Evolutionary conservation across 78 protist species (phyloP).

Genomic region (Dictyostelium purpureum): DNA sequence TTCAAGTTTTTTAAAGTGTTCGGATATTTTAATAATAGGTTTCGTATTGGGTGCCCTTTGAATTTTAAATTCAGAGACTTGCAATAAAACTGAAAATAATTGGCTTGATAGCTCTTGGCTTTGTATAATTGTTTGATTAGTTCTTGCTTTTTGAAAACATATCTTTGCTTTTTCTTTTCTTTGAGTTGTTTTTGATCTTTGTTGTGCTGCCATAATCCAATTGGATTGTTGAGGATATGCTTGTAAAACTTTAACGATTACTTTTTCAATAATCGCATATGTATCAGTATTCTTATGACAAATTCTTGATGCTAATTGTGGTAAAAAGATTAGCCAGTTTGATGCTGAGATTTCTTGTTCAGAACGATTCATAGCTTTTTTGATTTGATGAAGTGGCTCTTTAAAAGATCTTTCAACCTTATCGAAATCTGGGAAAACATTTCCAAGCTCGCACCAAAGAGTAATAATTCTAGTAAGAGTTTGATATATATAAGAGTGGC

Average conservation of each 20-base stretch:
- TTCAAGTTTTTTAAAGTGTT: background rate
- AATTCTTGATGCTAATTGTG: slow-evolving; percentile 90
- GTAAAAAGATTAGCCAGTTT: slow-evolving; percentile 75
- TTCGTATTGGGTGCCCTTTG: background rate
- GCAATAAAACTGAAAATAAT: slow-evolving; percentile 17
- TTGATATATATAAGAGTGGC: slow-evolving; percentile 59
- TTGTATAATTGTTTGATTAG: background rate
- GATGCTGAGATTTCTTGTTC: slow-evolving; percentile 42
- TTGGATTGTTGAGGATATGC: slow-evolving; percentile 86
- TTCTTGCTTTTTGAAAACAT: background rate
- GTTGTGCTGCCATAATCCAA: slow-evolving; percentile 73
- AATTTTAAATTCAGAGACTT: background rate
- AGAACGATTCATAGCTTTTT: background rate
- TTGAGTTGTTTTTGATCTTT: background rate
- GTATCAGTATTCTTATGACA: slow-evolving; percentile 49
- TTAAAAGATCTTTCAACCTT: background rate
- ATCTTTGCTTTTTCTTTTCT: slow-evolving; percentile 16
- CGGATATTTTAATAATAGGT: background rate
- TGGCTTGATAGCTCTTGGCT: slow-evolving; percentile 1
- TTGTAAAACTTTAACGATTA: slow-evolving; percentile 40
- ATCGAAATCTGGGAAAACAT: background rate
- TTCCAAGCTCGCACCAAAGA: slow-evolving; percentile 84
- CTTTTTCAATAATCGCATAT: slow-evolving; percentile 16
- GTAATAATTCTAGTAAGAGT: slow-evolving; percentile 87
- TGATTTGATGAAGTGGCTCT: background rate